These are phyloP conservation scores for Boletus smithii DNA, from an alignment of 1,284 basidiomycete genomes.

Conservation along the genomic window DNA sequence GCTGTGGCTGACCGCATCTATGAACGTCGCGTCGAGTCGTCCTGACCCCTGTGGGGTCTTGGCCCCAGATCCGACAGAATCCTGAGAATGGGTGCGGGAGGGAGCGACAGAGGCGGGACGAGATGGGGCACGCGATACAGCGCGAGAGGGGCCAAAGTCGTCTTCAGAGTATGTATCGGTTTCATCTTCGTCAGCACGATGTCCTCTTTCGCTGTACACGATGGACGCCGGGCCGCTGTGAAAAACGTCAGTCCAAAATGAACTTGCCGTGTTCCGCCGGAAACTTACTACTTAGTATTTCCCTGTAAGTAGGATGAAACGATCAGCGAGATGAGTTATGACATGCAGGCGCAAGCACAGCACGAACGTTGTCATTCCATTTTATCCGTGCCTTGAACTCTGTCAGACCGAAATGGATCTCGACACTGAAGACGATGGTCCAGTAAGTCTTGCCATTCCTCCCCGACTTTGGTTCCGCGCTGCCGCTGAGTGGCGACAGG, in stretches of 20 bases:
- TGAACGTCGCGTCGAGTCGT: constrained; percentile 22
- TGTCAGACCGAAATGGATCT: constrained; percentile 76
- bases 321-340: constrained; percentile 7
- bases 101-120: constrained; percentile 30
- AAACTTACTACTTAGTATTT: constrained; percentile 57
- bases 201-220: constrained; percentile 74
- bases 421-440: constrained; percentile 77
- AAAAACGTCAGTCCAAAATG: constrained; percentile 7
- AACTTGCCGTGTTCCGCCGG: neutral
- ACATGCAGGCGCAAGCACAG: constrained; percentile 18
- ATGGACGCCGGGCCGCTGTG: constrained; percentile 71
- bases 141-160: constrained; percentile 36
- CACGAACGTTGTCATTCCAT: constrained; percentile 69
- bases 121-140: constrained; percentile 29
- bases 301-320: constrained; percentile 42
- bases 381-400: constrained; percentile 78
- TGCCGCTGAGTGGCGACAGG: constrained; percentile 63
- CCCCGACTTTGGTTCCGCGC: constrained; percentile 62
- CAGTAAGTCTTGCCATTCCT: constrained; percentile 66
- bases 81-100: constrained; percentile 31
- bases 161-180: constrained; percentile 53
- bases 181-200: constrained; percentile 69
- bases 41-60: constrained; percentile 27
- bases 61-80: constrained; percentile 28
- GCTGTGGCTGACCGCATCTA: constrained; percentile 26